These are phyloP conservation scores for Poa pratensis DNA, from an alignment of 176 grass and related monocot genomes.

Conservation along the genomic window DNA sequence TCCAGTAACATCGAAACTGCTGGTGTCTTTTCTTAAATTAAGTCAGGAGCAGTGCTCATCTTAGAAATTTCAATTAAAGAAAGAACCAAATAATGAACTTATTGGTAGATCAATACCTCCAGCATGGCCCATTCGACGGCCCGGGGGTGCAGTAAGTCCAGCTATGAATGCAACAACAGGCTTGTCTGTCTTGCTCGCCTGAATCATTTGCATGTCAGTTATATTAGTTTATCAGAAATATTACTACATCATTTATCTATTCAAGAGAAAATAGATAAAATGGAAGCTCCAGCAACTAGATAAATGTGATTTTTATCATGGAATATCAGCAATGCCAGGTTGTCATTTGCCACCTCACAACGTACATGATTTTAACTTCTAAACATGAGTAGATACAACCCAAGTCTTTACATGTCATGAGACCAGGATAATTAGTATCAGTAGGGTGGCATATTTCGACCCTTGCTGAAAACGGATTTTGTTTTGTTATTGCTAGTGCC, in stretches of 20 bases:
- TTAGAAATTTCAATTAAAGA: neutral
- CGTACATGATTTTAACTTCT: neutral
- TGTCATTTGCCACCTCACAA: neutral
- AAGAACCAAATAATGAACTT: slow-evolving; percentile 22
- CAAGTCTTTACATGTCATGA: slow-evolving; percentile 12
- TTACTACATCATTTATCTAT: neutral
- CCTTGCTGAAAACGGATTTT: slow-evolving; percentile 31
- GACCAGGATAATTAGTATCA: neutral
- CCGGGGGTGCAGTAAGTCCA: slow-evolving; percentile 96
- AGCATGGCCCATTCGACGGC: slow-evolving; percentile 99
- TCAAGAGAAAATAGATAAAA: neutral
- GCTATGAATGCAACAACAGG: slow-evolving; percentile 99
- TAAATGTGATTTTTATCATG: neutral
- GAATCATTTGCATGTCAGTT: slow-evolving; percentile 34
- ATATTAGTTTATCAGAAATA: slow-evolving; percentile 23
- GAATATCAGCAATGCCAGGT: neutral
- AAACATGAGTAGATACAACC: slow-evolving; percentile 9
- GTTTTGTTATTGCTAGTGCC: neutral
- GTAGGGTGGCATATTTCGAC: neutral
- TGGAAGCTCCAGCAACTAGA: slow-evolving; percentile 15
- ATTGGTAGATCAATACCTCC: slow-evolving; percentile 65
- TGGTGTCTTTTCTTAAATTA: neutral
- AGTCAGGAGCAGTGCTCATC: slow-evolving; percentile 16
- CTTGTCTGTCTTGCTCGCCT: slow-evolving; percentile 92
- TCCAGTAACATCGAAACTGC: neutral